Conservation (phyloP, 306 rosid genomes). For the Biancaea sappan region DNA sequence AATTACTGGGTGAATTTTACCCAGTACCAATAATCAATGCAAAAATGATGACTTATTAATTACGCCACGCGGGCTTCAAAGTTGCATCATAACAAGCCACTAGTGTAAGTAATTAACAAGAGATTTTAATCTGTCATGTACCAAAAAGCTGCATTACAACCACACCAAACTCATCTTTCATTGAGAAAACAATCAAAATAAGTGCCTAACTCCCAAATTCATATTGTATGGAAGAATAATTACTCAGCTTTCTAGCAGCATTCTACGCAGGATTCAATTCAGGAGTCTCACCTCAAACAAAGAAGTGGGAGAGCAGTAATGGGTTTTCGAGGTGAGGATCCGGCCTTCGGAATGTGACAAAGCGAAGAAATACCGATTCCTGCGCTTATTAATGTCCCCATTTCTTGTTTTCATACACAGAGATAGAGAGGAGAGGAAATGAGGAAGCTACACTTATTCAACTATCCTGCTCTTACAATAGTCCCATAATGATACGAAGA, state of each 20-base stretch:
- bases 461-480: neutral
- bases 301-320: conserved; percentile 34
- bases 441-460: neutral
- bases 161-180: conserved; percentile 17
- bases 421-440: neutral
- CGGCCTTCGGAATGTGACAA: conserved; percentile 20
- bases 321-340: conserved; percentile 23
- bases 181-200: neutral
- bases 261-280: neutral
- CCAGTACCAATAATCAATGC: conserved; percentile 8
- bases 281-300: conserved; percentile 50
- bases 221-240: neutral
- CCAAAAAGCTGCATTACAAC: neutral
- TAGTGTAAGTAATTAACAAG: neutral
- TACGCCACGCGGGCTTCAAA: conserved; percentile 4
- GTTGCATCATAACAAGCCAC: conserved; percentile 5
- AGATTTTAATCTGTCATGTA: neutral
- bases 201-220: neutral
- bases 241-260: neutral
- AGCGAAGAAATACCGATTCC: conserved; percentile 37
- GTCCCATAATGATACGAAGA: neutral
- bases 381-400: conserved; percentile 40
- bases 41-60: neutral
- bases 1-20: neutral
- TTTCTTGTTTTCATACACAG: conserved; percentile 8